Conservation (phyloP, 2,329 filamentous ascomycete species). For the Purpureocillium lavendulum region DNA sequence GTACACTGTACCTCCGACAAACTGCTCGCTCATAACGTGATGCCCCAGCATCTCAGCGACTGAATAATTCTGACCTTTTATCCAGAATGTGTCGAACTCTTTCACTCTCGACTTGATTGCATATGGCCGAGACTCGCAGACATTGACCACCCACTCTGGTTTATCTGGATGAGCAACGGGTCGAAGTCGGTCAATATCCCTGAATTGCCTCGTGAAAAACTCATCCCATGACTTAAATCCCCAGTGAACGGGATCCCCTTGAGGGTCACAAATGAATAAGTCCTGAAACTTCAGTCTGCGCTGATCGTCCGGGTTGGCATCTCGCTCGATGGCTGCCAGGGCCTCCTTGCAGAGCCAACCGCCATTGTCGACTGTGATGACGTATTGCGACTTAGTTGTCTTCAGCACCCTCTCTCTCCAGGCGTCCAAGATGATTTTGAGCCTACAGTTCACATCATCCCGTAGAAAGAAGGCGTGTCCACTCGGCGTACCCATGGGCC, state of each 20-base stretch:
- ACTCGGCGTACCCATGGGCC: conserved; percentile 47
- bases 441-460: conserved; percentile 38
- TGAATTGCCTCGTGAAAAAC: conserved; percentile 53
- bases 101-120: conserved; percentile 37
- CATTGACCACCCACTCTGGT: conserved; percentile 36
- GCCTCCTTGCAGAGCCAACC: conserved; percentile 13
- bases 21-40: conserved; percentile 37
- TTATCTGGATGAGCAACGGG: conserved; percentile 41
- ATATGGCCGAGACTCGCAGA: conserved; percentile 52
- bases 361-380: conserved; percentile 3
- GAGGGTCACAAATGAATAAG: conserved; percentile 12
- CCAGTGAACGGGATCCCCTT: conserved; percentile 5
- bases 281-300: conserved; percentile 7
- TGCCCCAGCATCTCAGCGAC: conserved; percentile 49
- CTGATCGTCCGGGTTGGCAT: conserved; percentile 11
- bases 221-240: conserved; percentile 56
- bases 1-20: conserved; percentile 54
- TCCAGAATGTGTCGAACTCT: conserved; percentile 53
- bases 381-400: conserved; percentile 15
- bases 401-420: conserved; percentile 23
- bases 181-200: conserved; percentile 26
- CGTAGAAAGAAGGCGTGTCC: conserved; percentile 47
- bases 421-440: conserved; percentile 41
- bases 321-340: conserved; percentile 8
- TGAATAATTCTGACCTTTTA: conserved; percentile 58